Evolutionary conservation across 345 rosid species (phyloP).

Genomic region (Brassica incana): DNA sequence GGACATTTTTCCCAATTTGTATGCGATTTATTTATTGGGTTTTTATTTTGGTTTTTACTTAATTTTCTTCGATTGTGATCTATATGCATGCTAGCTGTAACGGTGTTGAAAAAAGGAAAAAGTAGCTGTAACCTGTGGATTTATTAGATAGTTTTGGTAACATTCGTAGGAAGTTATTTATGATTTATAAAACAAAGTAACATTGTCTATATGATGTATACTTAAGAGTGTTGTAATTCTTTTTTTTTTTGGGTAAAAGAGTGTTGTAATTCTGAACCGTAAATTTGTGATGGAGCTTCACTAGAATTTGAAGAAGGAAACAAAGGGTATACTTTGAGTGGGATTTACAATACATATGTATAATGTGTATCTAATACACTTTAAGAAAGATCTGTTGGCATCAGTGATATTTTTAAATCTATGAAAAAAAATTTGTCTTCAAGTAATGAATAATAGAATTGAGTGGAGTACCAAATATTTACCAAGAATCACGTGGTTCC

Average conservation of each 20-base stretch:
- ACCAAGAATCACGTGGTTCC: conserved; percentile 43
- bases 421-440: conserved; percentile 35
- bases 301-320: conserved; percentile 25
- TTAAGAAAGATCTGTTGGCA: background rate
- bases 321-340: conserved; percentile 16
- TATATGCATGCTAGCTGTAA: conserved; percentile 20
- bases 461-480: conserved; percentile 39
- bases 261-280: background rate
- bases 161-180: background rate
- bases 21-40: background rate
- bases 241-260: too few relatives aligned
- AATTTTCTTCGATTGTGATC: conserved; percentile 5
- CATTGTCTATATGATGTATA: too few relatives aligned
- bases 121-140: conserved; percentile 30
- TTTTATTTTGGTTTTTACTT: background rate
- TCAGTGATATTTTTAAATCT: background rate
- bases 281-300: background rate
- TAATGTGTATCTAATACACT: background rate
- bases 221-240: too few relatives aligned
- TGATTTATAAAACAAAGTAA: background rate
- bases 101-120: background rate
- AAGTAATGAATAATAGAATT: conserved; percentile 30
- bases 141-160: conserved; percentile 22
- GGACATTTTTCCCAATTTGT: conserved; percentile 20
- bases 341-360: background rate